Conservation (phyloP, 345 rosid species). For the Populus ilicifolia region DNA sequence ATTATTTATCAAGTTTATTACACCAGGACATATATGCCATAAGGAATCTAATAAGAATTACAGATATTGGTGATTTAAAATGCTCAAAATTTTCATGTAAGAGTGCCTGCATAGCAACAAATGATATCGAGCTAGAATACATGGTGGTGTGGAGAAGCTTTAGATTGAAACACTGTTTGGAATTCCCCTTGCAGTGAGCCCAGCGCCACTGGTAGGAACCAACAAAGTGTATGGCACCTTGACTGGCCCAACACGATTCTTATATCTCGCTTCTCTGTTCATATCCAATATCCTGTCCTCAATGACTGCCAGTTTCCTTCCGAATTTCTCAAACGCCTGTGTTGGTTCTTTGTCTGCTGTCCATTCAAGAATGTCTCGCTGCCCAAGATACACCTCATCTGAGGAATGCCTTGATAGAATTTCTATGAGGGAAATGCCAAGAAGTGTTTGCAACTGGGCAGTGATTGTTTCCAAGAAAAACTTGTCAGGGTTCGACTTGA, state of each 20-base stretch:
- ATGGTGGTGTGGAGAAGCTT: background rate
- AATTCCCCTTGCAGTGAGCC: constrained; percentile 33
- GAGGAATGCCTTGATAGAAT: constrained; percentile 42
- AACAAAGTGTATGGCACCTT: constrained; percentile 28
- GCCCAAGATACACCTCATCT: constrained; percentile 45
- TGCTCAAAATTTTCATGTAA: background rate
- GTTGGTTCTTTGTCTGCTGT: constrained; percentile 24
- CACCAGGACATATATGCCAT: background rate
- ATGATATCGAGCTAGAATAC: background rate
- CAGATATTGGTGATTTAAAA: background rate
- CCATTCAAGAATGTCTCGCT: constrained; percentile 40
- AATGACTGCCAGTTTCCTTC: constrained; percentile 25
- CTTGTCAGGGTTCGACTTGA: constrained; percentile 32
- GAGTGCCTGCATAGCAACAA: background rate
- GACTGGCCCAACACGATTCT: constrained; percentile 29
- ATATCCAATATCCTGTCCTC: constrained; percentile 21
- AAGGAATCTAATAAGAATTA: background rate
- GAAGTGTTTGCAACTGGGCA: constrained; percentile 31
- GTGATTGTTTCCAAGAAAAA: constrained; percentile 36
- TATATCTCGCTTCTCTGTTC: constrained; percentile 19
- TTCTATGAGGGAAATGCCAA: constrained; percentile 43
- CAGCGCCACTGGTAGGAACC: constrained; percentile 25
- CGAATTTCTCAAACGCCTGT: constrained; percentile 36
- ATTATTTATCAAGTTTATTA: constrained; percentile 1
- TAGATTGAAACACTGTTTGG: constrained; percentile 35